These are phyloP conservation scores for Ustilago cynodontis DNA, from an alignment of 1,284 basidiomycete species.

Conservation along the genomic window DNA sequence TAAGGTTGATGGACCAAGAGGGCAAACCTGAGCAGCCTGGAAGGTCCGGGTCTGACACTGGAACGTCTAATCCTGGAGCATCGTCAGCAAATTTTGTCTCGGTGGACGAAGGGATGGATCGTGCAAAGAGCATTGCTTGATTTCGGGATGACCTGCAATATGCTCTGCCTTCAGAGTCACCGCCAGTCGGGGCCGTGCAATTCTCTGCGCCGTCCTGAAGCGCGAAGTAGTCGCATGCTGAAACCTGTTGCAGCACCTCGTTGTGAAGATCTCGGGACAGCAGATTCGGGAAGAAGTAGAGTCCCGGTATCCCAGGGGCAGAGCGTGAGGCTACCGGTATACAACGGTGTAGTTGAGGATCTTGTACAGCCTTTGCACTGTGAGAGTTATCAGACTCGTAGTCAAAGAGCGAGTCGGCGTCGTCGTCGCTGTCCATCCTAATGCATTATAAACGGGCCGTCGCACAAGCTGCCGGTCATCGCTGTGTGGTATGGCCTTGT, in stretches of 20 bases:
- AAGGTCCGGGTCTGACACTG: neutral
- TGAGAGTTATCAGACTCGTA: conserved; percentile 7
- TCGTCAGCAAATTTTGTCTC: neutral
- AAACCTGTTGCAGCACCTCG: conserved; percentile 24
- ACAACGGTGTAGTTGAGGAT: neutral
- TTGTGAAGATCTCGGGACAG: conserved; percentile 27
- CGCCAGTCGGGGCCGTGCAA: neutral
- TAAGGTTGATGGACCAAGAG: conserved; percentile 32
- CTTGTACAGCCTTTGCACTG: neutral
- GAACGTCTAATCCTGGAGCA: neutral
- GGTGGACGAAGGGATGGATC: conserved; percentile 6
- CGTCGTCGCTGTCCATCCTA: conserved; percentile 19
- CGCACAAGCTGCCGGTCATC: neutral
- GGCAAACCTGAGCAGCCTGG: conserved; percentile 32
- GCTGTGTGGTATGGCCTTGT: neutral
- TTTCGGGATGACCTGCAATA: conserved; percentile 23
- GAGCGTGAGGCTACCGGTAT: conserved; percentile 19
- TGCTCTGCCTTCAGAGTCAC: neutral
- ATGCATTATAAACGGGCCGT: neutral
- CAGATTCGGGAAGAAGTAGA: conserved; percentile 43
- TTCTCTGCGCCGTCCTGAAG: neutral
- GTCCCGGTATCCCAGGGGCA: conserved; percentile 23
- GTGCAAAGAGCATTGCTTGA: conserved; percentile 53
- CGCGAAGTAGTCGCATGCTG: conserved; percentile 44
- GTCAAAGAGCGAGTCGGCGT: conserved; percentile 39